Evolutionary conservation across 2,329 filamentous ascomycete species (phyloP).

Genomic region (Macroventuria anomochaeta): DNA sequence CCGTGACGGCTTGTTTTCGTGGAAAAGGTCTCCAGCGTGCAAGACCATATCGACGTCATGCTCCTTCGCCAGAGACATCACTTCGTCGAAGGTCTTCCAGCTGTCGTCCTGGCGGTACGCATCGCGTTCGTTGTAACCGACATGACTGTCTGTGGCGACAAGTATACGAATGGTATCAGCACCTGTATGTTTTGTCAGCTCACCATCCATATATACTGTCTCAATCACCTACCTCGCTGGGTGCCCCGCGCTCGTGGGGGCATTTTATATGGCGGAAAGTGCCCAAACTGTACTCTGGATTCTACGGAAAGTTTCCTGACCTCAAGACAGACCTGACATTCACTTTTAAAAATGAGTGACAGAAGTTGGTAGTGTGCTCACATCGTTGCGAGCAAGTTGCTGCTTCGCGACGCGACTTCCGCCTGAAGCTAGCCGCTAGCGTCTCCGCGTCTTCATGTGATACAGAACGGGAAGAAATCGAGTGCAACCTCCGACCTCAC

Average conservation of each 20-base stretch:
- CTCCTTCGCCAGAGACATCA: constrained; percentile 85
- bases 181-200: constrained; percentile 46
- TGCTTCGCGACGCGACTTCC: constrained; percentile 37
- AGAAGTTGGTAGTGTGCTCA: background rate
- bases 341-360: no score
- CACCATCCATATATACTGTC: background rate
- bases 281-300: background rate
- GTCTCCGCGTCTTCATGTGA: constrained; percentile 36
- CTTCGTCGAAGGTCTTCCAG: constrained; percentile 94
- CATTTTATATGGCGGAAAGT: constrained; percentile 25
- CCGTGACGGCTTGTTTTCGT: constrained; percentile 95
- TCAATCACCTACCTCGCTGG: constrained; percentile 36
- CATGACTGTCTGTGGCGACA: constrained; percentile 95
- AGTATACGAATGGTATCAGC: constrained; percentile 93
- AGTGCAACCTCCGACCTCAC: constrained; percentile 37
- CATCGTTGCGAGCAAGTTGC: background rate
- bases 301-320: no score
- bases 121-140: constrained; percentile 93
- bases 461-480: constrained; percentile 24
- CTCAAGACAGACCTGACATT: no score
- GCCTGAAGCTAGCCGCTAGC: constrained; percentile 35
- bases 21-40: constrained; percentile 92
- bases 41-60: constrained; percentile 98
- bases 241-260: constrained; percentile 34
- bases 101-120: constrained; percentile 95